Evolutionary conservation across 495 filamentous ascomycete species (phyloP).

Genomic region (Rhypophila decipiens): DNA sequence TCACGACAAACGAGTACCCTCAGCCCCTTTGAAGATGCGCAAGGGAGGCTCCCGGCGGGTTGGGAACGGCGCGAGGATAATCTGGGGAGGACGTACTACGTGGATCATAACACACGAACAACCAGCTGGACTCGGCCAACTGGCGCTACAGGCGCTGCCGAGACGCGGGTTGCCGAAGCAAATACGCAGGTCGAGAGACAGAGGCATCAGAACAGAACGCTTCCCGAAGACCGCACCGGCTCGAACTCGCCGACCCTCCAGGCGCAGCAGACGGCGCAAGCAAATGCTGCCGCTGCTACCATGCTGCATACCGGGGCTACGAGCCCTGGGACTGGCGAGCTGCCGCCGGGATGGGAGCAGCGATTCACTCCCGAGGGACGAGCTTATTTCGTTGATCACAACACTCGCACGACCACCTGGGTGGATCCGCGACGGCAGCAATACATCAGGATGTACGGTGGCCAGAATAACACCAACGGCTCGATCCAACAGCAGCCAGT

Average conservation of each 20-base stretch:
- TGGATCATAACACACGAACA: constrained; percentile 94
- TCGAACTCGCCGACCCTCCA: constrained; percentile 83
- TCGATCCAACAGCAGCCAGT: constrained; percentile 97
- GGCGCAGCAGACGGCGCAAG: constrained; percentile 48
- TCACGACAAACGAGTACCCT: constrained; percentile 50
- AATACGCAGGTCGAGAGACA: constrained; percentile 87
- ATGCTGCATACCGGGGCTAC: constrained; percentile 96
- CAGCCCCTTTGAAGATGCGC: constrained; percentile 91
- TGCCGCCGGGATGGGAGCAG: constrained; percentile 95
- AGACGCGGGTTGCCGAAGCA: constrained; percentile 69
- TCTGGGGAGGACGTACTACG: constrained; percentile 95
- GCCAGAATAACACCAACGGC: constrained; percentile 66
- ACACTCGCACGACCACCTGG: constrained; percentile 97
- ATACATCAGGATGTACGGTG: constrained; percentile 96
- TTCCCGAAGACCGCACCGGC: constrained; percentile 93
- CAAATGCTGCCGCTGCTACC: constrained; percentile 56
- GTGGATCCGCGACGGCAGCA: constrained; percentile 97
- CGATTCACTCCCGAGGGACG: constrained; percentile 90
- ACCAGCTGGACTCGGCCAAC: constrained; percentile 94
- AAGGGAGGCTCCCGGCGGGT: constrained; percentile 84
- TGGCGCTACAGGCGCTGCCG: constrained; percentile 67
- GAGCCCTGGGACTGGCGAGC: constrained; percentile 88
- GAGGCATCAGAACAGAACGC: constrained; percentile 88
- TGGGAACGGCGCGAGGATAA: constrained; percentile 98
- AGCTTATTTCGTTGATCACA: constrained; percentile 98